A percentile compares a stretch with the other conserved stretches of the same genome.
These are phyloP conservation scores for Stemphylium beticola DNA, from an alignment of 2,329 filamentous ascomycete genomes.

Conservation along the genomic window DNA sequence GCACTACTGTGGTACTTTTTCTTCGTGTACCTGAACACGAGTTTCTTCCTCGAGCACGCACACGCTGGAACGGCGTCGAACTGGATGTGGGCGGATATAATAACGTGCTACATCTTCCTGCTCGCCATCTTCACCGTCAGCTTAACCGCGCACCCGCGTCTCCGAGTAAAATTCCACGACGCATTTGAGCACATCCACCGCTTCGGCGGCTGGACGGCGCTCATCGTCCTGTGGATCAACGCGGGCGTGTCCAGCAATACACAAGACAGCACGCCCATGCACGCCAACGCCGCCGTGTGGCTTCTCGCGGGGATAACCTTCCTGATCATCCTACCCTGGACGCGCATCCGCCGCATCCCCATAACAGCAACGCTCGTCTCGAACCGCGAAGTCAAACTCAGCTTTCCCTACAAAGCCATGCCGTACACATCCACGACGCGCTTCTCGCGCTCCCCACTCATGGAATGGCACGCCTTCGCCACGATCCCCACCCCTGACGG, in stretches of 20 bases:
- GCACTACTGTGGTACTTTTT: constrained; percentile 53
- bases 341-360: constrained; percentile 69
- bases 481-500: constrained; percentile 33
- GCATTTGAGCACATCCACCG: constrained; percentile 45
- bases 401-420: constrained; percentile 47
- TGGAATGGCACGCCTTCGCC: constrained; percentile 49
- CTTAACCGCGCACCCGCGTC: constrained; percentile 28
- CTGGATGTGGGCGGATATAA: constrained; percentile 26
- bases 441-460: constrained; percentile 26
- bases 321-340: constrained; percentile 75
- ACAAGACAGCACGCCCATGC: constrained; percentile 3
- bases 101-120: constrained; percentile 21
- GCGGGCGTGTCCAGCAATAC: constrained; percentile 17
- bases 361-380: constrained; percentile 72
- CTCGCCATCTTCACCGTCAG: constrained; percentile 32
- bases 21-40: constrained; percentile 44
- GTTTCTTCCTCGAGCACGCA: constrained; percentile 21
- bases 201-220: constrained; percentile 41
- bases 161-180: constrained; percentile 41
- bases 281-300: constrained; percentile 60
- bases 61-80: constrained; percentile 14
- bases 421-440: constrained; percentile 32
- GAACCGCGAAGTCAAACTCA: constrained; percentile 72
- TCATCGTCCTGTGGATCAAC: constrained; percentile 38
- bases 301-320: constrained; percentile 68